phyloP scores from a whole-genome alignment of 2,329 filamentous ascomycete genomes.

The Talaromyces piceae region DNA sequence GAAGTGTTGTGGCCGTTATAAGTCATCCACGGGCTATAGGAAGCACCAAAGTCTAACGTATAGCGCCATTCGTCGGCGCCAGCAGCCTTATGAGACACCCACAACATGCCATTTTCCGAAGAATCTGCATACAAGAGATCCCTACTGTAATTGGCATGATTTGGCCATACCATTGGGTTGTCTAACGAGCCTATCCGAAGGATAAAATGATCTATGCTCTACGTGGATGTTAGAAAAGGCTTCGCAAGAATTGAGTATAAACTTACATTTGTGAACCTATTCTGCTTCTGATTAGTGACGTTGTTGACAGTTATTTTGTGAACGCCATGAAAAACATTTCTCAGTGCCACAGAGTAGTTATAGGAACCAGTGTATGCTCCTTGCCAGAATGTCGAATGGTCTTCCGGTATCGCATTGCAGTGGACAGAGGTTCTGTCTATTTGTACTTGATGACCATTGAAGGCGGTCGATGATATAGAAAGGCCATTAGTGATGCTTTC shows the following conservation, averaged over 20 bases:
- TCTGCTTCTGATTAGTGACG: constrained; percentile 33
- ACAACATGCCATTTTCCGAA: constrained; percentile 27
- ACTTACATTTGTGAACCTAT: constrained; percentile 20
- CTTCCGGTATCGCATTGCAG: constrained; percentile 31
- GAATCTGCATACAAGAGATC: constrained; percentile 33
- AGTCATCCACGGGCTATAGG: constrained; percentile 48
- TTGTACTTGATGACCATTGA: constrained; percentile 32
- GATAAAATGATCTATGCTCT: constrained; percentile 49
- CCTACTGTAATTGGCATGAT: constrained; percentile 46
- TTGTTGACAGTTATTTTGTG: constrained; percentile 49
- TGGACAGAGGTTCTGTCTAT: constrained; percentile 36
- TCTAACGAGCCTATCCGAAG: constrained; percentile 46
- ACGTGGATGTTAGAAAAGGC: background rate
- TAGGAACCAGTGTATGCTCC: constrained; percentile 45
- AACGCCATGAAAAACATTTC: constrained; percentile 49
- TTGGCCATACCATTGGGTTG: constrained; percentile 52
- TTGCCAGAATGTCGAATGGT: constrained; percentile 25
- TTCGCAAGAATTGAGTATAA: background rate
- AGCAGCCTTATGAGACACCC: constrained; percentile 47
- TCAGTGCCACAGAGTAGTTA: constrained; percentile 42
- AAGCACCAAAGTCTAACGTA: constrained; percentile 49
- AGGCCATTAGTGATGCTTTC: constrained; percentile 40
- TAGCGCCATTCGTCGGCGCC: constrained; percentile 55
- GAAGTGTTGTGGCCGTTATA: constrained; percentile 43
- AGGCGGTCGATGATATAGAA: constrained; percentile 43